Percentiles rank a stretch among this genome's conserved stretches.
These are phyloP conservation scores for Meyerozyma carpophila DNA, from an alignment of 1,139 yeast species.

Conservation along the genomic window DNA sequence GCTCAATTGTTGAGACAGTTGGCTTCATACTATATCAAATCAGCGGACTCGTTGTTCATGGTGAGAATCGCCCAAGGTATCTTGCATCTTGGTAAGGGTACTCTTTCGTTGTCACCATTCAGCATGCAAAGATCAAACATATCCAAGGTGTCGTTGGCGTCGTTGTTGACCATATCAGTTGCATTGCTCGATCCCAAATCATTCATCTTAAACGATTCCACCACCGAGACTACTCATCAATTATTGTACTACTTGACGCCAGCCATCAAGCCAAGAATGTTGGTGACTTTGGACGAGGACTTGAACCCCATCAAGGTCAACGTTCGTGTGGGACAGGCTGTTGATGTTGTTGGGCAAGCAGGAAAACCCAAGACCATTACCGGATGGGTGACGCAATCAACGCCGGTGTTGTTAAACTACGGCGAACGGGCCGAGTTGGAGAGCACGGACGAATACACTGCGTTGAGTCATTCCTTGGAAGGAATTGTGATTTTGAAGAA, in stretches of 20 bases:
- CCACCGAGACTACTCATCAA: conserved; percentile 61
- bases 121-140: conserved; percentile 83
- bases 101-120: conserved; percentile 84
- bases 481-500: conserved; percentile 91
- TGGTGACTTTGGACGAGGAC: conserved; percentile 86
- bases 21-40: conserved; percentile 88
- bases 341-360: conserved; percentile 97
- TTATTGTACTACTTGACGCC: conserved; percentile 83
- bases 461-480: conserved; percentile 78
- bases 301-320: conserved; percentile 86
- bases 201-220: conserved; percentile 49
- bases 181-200: conserved; percentile 80
- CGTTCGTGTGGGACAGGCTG: conserved; percentile 98
- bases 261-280: conserved; percentile 89
- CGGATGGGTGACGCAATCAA: conserved; percentile 98
- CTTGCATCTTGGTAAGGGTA: conserved; percentile 93
- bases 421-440: conserved; percentile 98
- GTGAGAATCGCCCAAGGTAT: conserved; percentile 95
- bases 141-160: conserved; percentile 87
- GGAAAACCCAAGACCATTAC: conserved; percentile 98
- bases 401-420: conserved; percentile 87
- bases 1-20: conserved; percentile 93
- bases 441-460: conserved; percentile 78
- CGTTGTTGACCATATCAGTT: conserved; percentile 78
- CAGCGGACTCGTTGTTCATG: conserved; percentile 85